Evolutionary conservation across 345 rosid genomes (phyloP).

Genomic region (Euphorbia lathyris): DNA sequence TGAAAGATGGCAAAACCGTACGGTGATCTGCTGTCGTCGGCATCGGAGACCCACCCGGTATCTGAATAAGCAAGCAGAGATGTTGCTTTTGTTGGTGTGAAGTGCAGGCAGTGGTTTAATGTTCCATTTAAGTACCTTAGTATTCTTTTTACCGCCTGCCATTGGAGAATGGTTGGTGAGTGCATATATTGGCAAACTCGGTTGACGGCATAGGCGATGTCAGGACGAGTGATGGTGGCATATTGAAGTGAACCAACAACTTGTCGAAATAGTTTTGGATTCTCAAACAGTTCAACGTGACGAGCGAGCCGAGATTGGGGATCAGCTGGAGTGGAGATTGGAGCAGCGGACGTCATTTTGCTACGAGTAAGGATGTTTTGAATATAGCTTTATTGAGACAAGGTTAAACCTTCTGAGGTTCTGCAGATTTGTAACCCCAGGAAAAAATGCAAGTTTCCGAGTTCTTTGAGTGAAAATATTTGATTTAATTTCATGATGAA

Average conservation of each 20-base stretch:
- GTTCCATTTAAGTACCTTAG: too few relatives aligned
- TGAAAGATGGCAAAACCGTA: too few relatives aligned
- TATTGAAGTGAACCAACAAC: background rate
- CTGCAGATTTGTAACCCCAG: background rate
- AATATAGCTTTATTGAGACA: background rate
- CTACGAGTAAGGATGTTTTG: background rate
- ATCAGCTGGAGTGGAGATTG: background rate
- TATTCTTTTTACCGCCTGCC: background rate
- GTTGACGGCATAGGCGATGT: background rate
- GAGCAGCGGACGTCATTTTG: background rate
- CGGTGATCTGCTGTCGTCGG: too few relatives aligned
- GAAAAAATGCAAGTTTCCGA: background rate
- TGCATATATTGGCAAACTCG: background rate
- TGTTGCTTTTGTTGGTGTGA: too few relatives aligned
- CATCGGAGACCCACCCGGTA: too few relatives aligned
- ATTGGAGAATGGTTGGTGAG: background rate
- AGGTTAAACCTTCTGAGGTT: background rate
- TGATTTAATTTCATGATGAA: too few relatives aligned
- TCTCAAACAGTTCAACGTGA: background rate
- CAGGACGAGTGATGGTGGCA: background rate
- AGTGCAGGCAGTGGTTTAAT: too few relatives aligned
- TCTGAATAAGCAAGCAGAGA: too few relatives aligned
- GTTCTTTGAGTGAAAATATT: background rate
- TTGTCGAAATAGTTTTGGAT: background rate
- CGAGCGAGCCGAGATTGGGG: background rate